Evolutionary conservation across 1,284 basidiomycete genomes (phyloP), one percentile per base, ranked within the genome.

Genomic region (Trametes versicolor): DNA sequence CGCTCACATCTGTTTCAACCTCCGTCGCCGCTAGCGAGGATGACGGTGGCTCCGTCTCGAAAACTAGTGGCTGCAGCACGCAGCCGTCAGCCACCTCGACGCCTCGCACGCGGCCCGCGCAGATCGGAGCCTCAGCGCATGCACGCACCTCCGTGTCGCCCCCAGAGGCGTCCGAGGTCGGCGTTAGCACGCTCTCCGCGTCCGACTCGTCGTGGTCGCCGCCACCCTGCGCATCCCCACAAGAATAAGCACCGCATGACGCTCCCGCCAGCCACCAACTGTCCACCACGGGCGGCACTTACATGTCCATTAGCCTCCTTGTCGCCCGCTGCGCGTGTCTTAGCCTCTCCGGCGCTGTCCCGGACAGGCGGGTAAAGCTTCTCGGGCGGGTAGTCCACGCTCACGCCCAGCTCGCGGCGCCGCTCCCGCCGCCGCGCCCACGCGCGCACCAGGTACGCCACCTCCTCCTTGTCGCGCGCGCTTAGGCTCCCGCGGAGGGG

Each of bases 401-500:
- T 41, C 36, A 73, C 49, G 9, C 72, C 72, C 63, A 74, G 55
- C 48, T 65, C 72, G 39, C 67, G 58, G 34, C 76, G 68, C 55
- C 57, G 64, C 51, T 63, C 78, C 74, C 74, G 62, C 43, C 85
- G 74, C 62, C 89, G 73, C 66, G 85, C 85, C 90, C 90, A 92
- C 55, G 79, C 71, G 58, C 76, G 78, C 56, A 92, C 72, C 25
- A 78, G 79, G 41, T 72, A 75, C 52, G 82, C 80, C 37, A 91
- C 73, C 39, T 79, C 73, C 39, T 81, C 81, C 32, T 89, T 82
- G 47, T 88, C 84, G 39, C 72, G 72, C 5, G 82, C 80, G 47
- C 82, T 83, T 76, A 91, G 80, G 43, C 80, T 79, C 1, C 90
- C 90, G 58, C 86, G 78, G 13, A 82, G 67, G 21, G 82, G 80